Evolutionary conservation across 805 yeast species (phyloP), one percentile per base, ranked within the genome.

Genomic region (Lipomyces orientalis): DNA sequence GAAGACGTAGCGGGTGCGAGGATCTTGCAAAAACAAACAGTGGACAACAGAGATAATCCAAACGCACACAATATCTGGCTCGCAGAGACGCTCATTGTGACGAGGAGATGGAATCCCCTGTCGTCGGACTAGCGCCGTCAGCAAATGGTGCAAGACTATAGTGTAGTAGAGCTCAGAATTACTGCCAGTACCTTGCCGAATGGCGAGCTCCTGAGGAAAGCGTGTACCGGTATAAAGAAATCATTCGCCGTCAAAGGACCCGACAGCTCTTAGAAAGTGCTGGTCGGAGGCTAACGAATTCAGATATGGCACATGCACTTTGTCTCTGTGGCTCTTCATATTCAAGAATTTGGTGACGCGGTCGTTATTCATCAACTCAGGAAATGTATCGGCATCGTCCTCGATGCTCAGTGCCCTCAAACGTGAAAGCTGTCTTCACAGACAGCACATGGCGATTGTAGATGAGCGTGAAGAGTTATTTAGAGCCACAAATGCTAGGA

Each of bases 71-170:
- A 65, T 62, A 43, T 73, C 73, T 16, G 76, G 76, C 2, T 76
- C 76, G 25, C 76, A 71, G n/a, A 74, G 66, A 46, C 39, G 43
- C 31, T 73, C 75, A 14, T 68, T 65, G 49, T 76, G 33, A 74
- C 76, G 5, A 74, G 69, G 33, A 74, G 62, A 62, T 74, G 76
- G 58, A 74, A 73, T 14, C 76, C 76, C 58, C 73, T 69, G 58
- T 74, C 76, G 63, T 68, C 9, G 67, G 60, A 33, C 62, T 64
- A 4, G 55, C 60, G 34, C 46, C 64, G 43, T 60, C 61, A 6
- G 65, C 66, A 54, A 60, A 66, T 12, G 74, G 74, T 6, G 75
- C 71, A 14, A 74, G 62, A 35, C 58, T 66, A 57, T 31, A 22
- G 67, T 75, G 71, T 72, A 73, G 68, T 74, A 74, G n/a, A 74